These are phyloP conservation scores for Neofusicoccum laricinum DNA, from an alignment of 2,329 filamentous ascomycete species.

Conservation along the genomic window DNA sequence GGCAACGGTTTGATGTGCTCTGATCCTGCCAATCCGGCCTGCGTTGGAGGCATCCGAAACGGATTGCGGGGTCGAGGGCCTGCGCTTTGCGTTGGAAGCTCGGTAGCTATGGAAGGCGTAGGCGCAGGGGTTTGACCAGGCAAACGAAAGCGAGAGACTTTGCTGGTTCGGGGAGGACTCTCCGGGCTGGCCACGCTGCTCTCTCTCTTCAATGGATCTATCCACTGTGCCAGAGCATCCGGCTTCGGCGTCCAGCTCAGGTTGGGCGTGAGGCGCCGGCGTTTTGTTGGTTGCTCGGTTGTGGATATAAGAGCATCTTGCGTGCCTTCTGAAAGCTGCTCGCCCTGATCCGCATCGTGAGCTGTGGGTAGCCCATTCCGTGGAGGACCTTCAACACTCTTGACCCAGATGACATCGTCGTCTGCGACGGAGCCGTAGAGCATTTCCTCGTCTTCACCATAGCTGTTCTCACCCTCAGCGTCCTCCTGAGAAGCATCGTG, in stretches of 20 bases:
- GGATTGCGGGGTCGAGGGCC: conserved; percentile 2
- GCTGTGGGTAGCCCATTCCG: neutral
- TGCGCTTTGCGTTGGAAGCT: neutral
- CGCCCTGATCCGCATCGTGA: neutral
- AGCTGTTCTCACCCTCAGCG: conserved; percentile 11
- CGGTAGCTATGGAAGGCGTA: neutral
- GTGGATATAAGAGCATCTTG: no score
- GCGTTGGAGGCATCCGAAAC: neutral
- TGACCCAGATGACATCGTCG: neutral
- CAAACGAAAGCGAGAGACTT: neutral
- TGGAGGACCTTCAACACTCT: neutral
- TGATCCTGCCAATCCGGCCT: neutral
- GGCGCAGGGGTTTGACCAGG: neutral
- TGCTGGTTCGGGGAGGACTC: neutral
- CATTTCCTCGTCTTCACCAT: conserved; percentile 27
- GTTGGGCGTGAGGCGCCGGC: neutral
- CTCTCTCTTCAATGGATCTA: neutral
- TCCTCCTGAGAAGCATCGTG: conserved; percentile 26
- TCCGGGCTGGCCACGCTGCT: neutral
- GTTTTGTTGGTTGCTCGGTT: neutral
- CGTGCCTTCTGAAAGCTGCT: neutral
- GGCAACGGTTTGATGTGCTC: conserved; percentile 37
- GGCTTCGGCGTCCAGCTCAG: neutral
- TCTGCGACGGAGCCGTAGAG: conserved; percentile 21
- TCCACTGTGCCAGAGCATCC: neutral